These are phyloP conservation scores for Quercus suber DNA, from an alignment of 306 rosid genomes.

Conservation along the genomic window DNA sequence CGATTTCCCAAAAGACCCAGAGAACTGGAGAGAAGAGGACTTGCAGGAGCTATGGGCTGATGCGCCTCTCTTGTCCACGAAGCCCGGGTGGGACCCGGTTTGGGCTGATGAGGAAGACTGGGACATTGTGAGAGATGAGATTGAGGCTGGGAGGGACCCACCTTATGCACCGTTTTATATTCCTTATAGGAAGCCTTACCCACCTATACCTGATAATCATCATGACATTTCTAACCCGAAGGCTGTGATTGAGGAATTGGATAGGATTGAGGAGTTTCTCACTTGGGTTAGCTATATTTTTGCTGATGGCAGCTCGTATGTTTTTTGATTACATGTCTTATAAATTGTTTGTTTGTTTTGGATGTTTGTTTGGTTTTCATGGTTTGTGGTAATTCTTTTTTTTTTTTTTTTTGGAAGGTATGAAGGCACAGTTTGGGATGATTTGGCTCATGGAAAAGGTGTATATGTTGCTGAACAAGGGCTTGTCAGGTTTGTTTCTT, in stretches of 20 bases:
- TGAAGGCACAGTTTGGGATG: constrained; percentile 99
- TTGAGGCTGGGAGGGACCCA: constrained; percentile 48
- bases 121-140: constrained; percentile 40
- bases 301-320: constrained; percentile 84
- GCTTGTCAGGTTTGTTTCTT: constrained; percentile 70
- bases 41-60: constrained; percentile 74
- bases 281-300: constrained; percentile 90
- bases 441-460: constrained; percentile 95
- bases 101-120: constrained; percentile 61
- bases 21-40: constrained; percentile 73
- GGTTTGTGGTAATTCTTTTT: neutral
- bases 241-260: constrained; percentile 72
- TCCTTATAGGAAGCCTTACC: constrained; percentile 62
- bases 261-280: constrained; percentile 94
- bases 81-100: constrained; percentile 91
- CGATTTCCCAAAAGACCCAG: constrained; percentile 69
- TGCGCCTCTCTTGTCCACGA: constrained; percentile 41
- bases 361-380: neutral
- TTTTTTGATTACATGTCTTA: neutral
- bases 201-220: constrained; percentile 58
- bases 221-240: constrained; percentile 46
- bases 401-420: constrained; percentile 46
- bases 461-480: constrained; percentile 60
- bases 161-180: constrained; percentile 79
- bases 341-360: neutral